These are phyloP conservation scores for Trichocomaceae sp. DNA, from an alignment of 2,329 filamentous ascomycete genomes.

Conservation along the genomic window DNA sequence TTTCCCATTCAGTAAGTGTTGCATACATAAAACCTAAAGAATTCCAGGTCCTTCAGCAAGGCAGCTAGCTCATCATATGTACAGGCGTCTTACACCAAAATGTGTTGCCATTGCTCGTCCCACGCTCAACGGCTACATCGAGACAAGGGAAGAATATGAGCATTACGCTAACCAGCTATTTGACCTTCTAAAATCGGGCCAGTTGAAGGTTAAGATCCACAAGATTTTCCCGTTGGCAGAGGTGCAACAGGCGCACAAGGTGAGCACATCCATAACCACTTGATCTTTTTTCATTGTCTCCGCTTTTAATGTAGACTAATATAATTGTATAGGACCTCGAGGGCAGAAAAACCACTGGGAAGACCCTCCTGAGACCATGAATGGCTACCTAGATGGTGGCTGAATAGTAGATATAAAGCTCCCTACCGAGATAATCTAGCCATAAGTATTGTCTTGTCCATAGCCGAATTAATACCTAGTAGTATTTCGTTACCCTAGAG, in stretches of 20 bases:
- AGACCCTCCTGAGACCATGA: constrained; percentile 65
- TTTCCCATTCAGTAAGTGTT: constrained; percentile 52
- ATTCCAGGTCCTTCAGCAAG: background rate
- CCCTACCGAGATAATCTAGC: background rate
- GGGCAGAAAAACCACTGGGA: constrained; percentile 74
- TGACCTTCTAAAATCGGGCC: constrained; percentile 59
- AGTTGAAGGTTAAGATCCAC: constrained; percentile 67
- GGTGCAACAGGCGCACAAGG: constrained; percentile 61
- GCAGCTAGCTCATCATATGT: constrained; percentile 9
- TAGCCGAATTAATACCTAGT: too few species aligned
- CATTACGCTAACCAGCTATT: constrained; percentile 64
- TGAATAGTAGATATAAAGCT: background rate
- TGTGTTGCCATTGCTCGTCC: constrained; percentile 73
- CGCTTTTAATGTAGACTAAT: background rate
- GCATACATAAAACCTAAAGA: background rate
- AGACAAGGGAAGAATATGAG: constrained; percentile 63
- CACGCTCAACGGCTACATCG: constrained; percentile 63
- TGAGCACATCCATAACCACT: constrained; percentile 19
- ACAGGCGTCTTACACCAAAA: constrained; percentile 49
- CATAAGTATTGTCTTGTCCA: background rate
- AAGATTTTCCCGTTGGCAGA: constrained; percentile 71
- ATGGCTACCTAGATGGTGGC: background rate
- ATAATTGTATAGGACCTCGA: constrained; percentile 58
- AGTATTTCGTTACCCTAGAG: too few species aligned
- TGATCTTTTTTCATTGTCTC: background rate